Evolutionary conservation across 805 yeast species (phyloP), one percentile per base, ranked within the genome.

Genomic region (Torulaspora maleeae): DNA sequence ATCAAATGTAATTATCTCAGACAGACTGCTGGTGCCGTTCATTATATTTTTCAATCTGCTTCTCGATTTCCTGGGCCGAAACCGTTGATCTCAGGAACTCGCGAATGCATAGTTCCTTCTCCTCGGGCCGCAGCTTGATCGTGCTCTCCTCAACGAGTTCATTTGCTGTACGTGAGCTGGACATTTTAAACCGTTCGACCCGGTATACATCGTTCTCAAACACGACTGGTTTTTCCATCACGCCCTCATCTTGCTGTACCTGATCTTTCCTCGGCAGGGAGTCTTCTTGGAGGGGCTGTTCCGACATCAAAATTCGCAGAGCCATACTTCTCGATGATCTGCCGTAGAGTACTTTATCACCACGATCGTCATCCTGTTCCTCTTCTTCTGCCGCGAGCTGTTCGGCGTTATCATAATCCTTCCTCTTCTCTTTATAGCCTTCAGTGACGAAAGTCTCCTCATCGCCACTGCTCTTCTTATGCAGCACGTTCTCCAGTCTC

Each of bases 401-500:
- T 17, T 49, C 47, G 4, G 54, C 54, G 24, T 40, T 47, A 28
- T 58, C 59, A 17, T 62, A 44, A 36, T 60, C 68, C 30, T 63
- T 62, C 50, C 68, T 69, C 43, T 67, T 67, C 33, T 59, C 59
- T 52, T 69, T 68, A 54, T 79, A 80, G 0, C 74, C 72, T 1
- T 67, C 58, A 1, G 81, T 73, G 8, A 77, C 74, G 61, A 78
- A 79, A 20, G 61, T 69, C 38, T 74, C 76, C 38, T 67, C 71
- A 15, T 60, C 73, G 3, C 56, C 62, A 38, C 52, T 64, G 25
- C 60, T 61, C 30, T 67, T 71, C 4, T 71, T 72, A 46, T 74
- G 78, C 16, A 58, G 44, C 27, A 67, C 67, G 7, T 74, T 50
- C 45, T 72, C 75, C 33, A 65, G 56, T 32, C 66, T 70, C 7